Percentiles rank a stretch among this genome's conserved stretches.
These are phyloP conservation scores for Paraleonurus japonicus DNA, from an alignment of 257 asterid genomes.

Conservation along the genomic window DNA sequence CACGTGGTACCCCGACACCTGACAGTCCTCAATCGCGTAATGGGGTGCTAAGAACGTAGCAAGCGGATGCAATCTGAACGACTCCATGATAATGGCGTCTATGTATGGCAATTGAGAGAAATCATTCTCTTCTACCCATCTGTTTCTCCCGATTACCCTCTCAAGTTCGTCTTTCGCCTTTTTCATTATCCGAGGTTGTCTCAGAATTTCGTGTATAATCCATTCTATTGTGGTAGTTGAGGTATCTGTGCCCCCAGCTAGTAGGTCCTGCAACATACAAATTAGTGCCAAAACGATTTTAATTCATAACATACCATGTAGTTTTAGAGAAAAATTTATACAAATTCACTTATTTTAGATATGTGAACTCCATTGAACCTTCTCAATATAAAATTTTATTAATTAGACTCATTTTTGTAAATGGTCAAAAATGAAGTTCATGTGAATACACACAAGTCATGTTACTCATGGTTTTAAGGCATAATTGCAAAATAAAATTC, in stretches of 20 bases:
- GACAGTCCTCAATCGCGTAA: neutral
- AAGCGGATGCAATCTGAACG: constrained; percentile 35
- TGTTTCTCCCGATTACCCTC: constrained; percentile 32
- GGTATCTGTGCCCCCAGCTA: constrained; percentile 37
- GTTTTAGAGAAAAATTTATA: too few relatives aligned
- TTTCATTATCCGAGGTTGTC: constrained; percentile 18
- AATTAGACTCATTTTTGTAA: too few relatives aligned
- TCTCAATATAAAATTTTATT: too few relatives aligned
- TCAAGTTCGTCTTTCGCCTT: constrained; percentile 39
- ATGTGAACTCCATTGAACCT: too few relatives aligned
- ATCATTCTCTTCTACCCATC: constrained; percentile 44
- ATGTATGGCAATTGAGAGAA: constrained; percentile 32
- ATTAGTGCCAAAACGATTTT: too few relatives aligned
- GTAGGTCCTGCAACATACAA: constrained; percentile 12
- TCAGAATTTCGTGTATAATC: constrained; percentile 35
- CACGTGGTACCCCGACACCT: constrained; percentile 25
- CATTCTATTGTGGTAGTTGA: constrained; percentile 32
- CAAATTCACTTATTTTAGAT: too few relatives aligned
- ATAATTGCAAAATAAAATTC: too few relatives aligned
- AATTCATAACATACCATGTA: too few relatives aligned
- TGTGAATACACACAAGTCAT: too few relatives aligned
- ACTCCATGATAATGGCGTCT: constrained; percentile 37
- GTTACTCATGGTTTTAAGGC: too few relatives aligned
- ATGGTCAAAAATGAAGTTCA: too few relatives aligned
- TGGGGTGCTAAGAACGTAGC: neutral